Base-by-base conservation (phyloP, 176 grass and related monocot species). In the Cenchrus purpureus region DNA sequence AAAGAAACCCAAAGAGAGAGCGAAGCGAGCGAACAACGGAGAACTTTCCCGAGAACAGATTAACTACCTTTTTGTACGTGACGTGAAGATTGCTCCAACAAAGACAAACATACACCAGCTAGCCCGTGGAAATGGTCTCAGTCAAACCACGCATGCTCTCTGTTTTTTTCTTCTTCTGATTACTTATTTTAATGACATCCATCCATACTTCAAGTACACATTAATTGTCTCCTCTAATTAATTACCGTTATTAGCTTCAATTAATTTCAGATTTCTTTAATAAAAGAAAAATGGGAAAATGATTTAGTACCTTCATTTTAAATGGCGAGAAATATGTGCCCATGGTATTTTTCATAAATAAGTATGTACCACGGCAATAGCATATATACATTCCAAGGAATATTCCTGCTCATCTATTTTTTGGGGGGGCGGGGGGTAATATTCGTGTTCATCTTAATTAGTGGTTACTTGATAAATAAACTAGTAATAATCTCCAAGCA, bases 71-170 rank as follows among this genome's bases (percentile, higher is more conserved):
- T 51, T 89, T 84, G 76, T 68, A 84, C 10, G 14, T 68, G 69
- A 85, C 82, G 87, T 85, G 82, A 85, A 84, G 82, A 80, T 68
- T 85, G 51, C 68, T 80, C 29, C 87, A 80, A 85, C 81, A 34
- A 42, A 68, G 15, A 22, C 17, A 12, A 12, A 15, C 45, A 50
- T 40, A 40, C 37, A 40, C 37, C 37, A 40, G 31, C 68, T 10
- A 46, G 7, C 22, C 49, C 3, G 15, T 15, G 67, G 64, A 52
- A 74, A 74, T 54, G 49, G 71, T 54, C 71, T 80, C 78, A 4
- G 78, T 80, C 78, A 80, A 80, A 66, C 62, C 28, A 10, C 42
- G 25, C 15, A 20, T 50, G 29, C 5, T 31, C 71, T 14, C 25
- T 16, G 0, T 32, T 16, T 8, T 31, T 53, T 12, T 29, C 9